Base-by-base conservation (phyloP, 345 rosid genomes). In the Kandelia obovata region DNA sequence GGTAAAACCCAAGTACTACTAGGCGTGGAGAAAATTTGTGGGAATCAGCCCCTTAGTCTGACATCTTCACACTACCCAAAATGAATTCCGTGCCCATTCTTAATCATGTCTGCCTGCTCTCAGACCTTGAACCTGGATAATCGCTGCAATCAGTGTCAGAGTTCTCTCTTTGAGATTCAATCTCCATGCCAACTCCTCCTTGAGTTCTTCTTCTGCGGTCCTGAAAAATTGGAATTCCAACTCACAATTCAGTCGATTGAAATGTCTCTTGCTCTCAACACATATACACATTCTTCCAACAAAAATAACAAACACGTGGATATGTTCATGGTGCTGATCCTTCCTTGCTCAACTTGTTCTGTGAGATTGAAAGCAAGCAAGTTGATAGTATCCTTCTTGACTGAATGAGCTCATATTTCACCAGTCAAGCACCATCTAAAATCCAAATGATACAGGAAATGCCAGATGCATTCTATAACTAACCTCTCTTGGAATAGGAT, bases 401-500 rank as follows among this genome's bases (percentile, higher is more conserved):
- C 49, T 13, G 49, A 43, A 43, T 43, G 49, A 15, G 49, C 15
- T 43, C 17, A 43, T 19, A 43, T 43, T 43, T 43, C 4, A 2
- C 49, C 49, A 43, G 49, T 43, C 49, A 43, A 43, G 49, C 49
- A 15, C 49, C 49, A 0, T 43, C 49, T 11, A 43, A 43, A 43
- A 13, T 11, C 19, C 49, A 15, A 43, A 4, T 3, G 49, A 13
- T 17, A 43, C 49, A 43, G 17, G 49, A 43, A 39, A 43, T 17
- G 49, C 3, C 49, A 13, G 19, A 43, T 13, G 49, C 49, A 43
- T 43, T 20, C 5, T 39, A 60, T 47, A n/a, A 72, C 83, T 70
- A 62, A 92, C 98, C 97, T 96, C 99, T 86, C 98, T 86, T 67
- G 91, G 96, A 73, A 92, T 76, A 16, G 99, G 99, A 76, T 90